phyloP scores from a whole-genome alignment of 805 yeast species.

The Saturnispora sanitii region DNA sequence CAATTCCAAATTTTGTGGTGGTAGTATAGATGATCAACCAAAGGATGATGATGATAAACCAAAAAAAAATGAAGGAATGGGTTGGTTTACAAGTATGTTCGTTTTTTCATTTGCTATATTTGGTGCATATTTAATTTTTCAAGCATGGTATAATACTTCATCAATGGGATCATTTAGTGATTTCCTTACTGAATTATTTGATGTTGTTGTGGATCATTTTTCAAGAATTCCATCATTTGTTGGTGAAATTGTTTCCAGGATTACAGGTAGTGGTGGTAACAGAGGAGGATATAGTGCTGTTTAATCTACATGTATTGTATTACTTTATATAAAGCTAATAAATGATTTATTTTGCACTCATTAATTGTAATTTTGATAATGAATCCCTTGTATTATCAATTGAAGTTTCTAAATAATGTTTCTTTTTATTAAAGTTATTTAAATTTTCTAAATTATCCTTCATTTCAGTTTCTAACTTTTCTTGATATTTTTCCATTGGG shows the following conservation, averaged over 20 bases:
- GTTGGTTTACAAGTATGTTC: conserved; percentile 76
- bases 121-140: conserved; percentile 61
- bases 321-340: background rate
- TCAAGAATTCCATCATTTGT: conserved; percentile 55
- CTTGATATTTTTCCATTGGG: conserved; percentile 36
- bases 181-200: conserved; percentile 62
- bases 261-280: conserved; percentile 51
- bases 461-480: conserved; percentile 42
- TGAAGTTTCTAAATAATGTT: conserved; percentile 64
- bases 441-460: conserved; percentile 46
- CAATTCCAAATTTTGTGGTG: conserved; percentile 12
- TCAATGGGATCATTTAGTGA: conserved; percentile 63
- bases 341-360: background rate
- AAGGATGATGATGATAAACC: conserved; percentile 12
- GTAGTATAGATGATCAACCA: conserved; percentile 16
- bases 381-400: conserved; percentile 61
- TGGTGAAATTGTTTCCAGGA: conserved; percentile 55
- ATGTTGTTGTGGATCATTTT: conserved; percentile 48
- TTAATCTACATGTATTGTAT: conserved; percentile 25
- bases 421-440: conserved; percentile 54
- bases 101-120: conserved; percentile 60
- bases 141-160: conserved; percentile 61
- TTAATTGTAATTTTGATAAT: conserved; percentile 35
- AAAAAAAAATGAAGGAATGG: conserved; percentile 43
- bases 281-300: conserved; percentile 95